These are phyloP conservation scores for Lophium mytilinum DNA, from an alignment of 495 filamentous ascomycete genomes.

Conservation along the genomic window DNA sequence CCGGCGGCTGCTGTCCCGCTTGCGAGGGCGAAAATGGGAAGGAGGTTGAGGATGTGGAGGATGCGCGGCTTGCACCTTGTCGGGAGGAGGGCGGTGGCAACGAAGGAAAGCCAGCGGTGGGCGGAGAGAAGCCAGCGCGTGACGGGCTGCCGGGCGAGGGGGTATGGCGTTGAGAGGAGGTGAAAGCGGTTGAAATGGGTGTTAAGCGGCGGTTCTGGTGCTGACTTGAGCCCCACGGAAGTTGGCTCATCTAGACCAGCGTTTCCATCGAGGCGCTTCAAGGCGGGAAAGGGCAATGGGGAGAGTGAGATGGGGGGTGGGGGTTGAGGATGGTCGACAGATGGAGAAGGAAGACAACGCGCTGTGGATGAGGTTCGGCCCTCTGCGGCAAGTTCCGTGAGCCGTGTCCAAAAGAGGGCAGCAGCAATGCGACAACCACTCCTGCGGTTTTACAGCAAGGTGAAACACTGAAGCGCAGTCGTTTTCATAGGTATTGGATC, in stretches of 20 bases:
- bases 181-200: slow-evolving; percentile 52
- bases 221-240: slow-evolving; percentile 53
- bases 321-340: neutral
- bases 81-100: slow-evolving; percentile 45
- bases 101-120: slow-evolving; percentile 48
- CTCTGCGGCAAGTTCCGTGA: no score
- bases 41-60: slow-evolving; percentile 42
- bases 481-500: no score
- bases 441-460: no score
- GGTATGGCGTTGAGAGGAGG: slow-evolving; percentile 29
- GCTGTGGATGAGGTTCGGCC: no score
- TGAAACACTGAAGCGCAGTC: no score
- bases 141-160: slow-evolving; percentile 41
- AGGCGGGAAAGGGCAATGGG: slow-evolving; percentile 44
- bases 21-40: slow-evolving; percentile 49
- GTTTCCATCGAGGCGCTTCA: slow-evolving; percentile 55
- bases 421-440: no score
- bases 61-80: slow-evolving; percentile 43
- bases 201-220: slow-evolving; percentile 53
- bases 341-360: neutral
- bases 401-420: no score
- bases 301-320: slow-evolving; percentile 2
- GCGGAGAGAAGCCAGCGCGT: slow-evolving; percentile 40
- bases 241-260: slow-evolving; percentile 41
- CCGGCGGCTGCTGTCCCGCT: slow-evolving; percentile 49